Conservation (phyloP, 164 flowering plant genomes). For the Stephania cephalantha region DNA sequence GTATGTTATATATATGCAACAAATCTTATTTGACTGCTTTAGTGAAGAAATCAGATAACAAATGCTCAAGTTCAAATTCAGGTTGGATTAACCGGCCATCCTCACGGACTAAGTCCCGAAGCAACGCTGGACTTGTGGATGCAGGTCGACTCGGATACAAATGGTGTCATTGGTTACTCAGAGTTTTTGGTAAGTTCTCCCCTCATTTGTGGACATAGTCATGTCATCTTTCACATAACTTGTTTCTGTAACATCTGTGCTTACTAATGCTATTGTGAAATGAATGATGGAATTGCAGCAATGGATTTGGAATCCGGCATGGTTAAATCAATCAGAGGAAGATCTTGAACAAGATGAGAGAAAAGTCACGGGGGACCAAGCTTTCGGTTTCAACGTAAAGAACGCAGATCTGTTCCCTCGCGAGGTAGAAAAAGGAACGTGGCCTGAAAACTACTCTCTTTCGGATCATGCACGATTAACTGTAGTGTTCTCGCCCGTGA, state of each 20-base stretch:
- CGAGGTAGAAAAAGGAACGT: conserved; percentile 87
- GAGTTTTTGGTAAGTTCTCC: conserved; percentile 69
- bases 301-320: conserved; percentile 62
- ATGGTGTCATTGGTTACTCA: conserved; percentile 61
- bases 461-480: conserved; percentile 97
- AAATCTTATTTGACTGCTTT: not conserved
- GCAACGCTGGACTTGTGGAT: conserved; percentile 77
- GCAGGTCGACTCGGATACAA: conserved; percentile 75
- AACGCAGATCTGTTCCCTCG: conserved; percentile 93
- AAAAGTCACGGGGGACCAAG: conserved; percentile 32
- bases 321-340: conserved; percentile 42
- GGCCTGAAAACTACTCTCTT: conserved; percentile 95
- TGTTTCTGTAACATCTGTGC: not conserved
- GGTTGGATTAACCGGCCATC: conserved; percentile 70
- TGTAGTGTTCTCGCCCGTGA: conserved; percentile 78
- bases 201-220: too few species aligned
- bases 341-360: conserved; percentile 11
- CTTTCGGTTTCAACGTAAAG: conserved; percentile 74
- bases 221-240: not conserved
- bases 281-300: conserved; percentile 38
- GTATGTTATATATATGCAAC: conserved; percentile 24
- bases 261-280: not conserved
- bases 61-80: conserved; percentile 25
- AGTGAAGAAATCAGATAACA: not conserved
- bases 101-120: conserved; percentile 56